Base-by-base conservation (phyloP, 768 basidiomycete genomes). In the Tulasnella sp. region DNA sequence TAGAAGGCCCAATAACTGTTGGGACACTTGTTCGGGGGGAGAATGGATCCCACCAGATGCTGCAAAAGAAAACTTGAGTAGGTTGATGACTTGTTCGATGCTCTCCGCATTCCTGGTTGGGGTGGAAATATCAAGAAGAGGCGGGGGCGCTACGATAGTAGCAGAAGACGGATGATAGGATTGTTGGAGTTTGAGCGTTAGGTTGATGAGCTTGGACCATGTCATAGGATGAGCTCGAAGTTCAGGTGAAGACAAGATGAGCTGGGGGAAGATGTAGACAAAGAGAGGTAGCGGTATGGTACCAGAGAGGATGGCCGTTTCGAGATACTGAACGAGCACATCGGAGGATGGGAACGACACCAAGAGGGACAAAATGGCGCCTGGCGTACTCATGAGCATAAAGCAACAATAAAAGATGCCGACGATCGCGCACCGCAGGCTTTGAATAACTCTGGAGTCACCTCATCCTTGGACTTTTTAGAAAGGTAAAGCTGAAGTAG, bases 331-430 rank as follows among this genome's bases (percentile, higher is more conserved):
- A 14, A 25, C 15, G 12, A 42, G 29, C 9, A 42, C 29, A 35
- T 43, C 29, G 14, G 54, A 56, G 4, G 54, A 56, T 14, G 54
- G 54, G 29, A 56, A 56, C 23, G 43, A 43, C 14, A 46, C 41
- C 40, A 56, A 21, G 14, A 56, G 27, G n/a, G 39, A 41, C 40
- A 56, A 19, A 29, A 56, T 39, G n/a, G 43, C 39, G 21, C 40
- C 54, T 56, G 25, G 39, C 27, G 34, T 21, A n/a, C 2, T 4
- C 17, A 2, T 9, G 9, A 9, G 19, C 21, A 11, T n/a, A 7
- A 14, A 17, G 1, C 17, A 14, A 27, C 31, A 15, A 21, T 43
- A 43, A 42, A 32, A 40, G 7, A 12, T 4, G n/a, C 32, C n/a
- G 17, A 7, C 15, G 29, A 29, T n/a, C 12, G 11, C 17, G 6